Evolutionary conservation across 495 filamentous ascomycete genomes (phyloP).

Genomic region (Hyaloscypha variabilis): DNA sequence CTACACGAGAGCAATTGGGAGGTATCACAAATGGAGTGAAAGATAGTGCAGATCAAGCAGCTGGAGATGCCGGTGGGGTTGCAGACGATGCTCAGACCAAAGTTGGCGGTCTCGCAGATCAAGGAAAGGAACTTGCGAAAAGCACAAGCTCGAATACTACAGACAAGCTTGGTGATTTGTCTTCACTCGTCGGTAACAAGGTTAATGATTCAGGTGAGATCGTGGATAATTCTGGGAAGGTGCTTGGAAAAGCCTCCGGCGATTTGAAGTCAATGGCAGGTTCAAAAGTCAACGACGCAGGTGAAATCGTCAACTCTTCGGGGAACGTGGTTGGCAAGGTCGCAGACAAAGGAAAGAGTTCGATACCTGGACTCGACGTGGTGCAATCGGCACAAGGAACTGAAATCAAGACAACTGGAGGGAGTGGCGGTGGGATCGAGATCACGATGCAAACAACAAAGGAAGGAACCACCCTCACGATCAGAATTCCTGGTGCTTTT

Average conservation of each 20-base stretch:
- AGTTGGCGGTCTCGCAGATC: slow-evolving; percentile 5
- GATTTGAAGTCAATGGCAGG: slow-evolving; percentile 21
- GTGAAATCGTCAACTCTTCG: slow-evolving; percentile 30
- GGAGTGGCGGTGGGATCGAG: slow-evolving; percentile 18
- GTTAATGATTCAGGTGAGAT: slow-evolving; percentile 32
- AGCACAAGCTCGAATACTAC: background rate
- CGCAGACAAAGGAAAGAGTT: slow-evolving; percentile 1
- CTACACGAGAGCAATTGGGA: background rate
- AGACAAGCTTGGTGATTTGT: background rate
- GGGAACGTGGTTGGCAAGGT: slow-evolving; percentile 9
- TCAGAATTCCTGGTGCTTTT: slow-evolving; percentile 23
- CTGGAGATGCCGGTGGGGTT: background rate
- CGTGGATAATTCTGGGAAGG: slow-evolving; percentile 32
- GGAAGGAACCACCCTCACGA: slow-evolving; percentile 25
- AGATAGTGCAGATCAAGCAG: background rate
- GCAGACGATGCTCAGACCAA: background rate
- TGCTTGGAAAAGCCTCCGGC: slow-evolving; percentile 33
- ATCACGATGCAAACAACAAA: slow-evolving; percentile 26
- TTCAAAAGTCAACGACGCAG: slow-evolving; percentile 33
- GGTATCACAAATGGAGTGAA: slow-evolving; percentile 1
- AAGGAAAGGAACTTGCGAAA: slow-evolving; percentile 10
- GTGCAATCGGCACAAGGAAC: slow-evolving; percentile 2
- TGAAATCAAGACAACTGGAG: slow-evolving; percentile 5
- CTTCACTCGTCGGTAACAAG: slow-evolving; percentile 10
- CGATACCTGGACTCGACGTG: background rate